Evolutionary conservation across 306 rosid genomes (phyloP).

Genomic region (Styphnolobium japonicum): DNA sequence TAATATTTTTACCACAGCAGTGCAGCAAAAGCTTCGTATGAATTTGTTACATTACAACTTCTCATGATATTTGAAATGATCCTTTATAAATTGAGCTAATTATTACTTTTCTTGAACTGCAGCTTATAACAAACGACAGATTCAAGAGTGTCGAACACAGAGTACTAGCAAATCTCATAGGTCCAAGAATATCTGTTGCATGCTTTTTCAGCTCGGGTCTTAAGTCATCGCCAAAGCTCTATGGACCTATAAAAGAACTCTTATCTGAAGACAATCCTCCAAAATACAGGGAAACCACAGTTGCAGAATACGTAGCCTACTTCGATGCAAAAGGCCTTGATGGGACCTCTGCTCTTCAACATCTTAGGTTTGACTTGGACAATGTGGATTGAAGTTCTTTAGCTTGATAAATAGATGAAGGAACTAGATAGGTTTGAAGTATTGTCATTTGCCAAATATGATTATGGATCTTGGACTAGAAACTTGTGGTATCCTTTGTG

Average conservation of each 20-base stretch:
- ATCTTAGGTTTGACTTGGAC: slow-evolving; percentile 30
- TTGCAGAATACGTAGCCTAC: slow-evolving; percentile 17
- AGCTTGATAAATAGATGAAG: not conserved
- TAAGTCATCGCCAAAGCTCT: not conserved
- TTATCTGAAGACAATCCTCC: slow-evolving; percentile 49
- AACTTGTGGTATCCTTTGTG: not conserved
- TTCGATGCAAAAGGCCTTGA: slow-evolving; percentile 22
- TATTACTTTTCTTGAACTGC: not conserved
- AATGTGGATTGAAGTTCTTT: not conserved
- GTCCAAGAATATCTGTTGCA: slow-evolving; percentile 38
- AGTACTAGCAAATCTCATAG: slow-evolving; percentile 23
- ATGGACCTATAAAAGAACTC: slow-evolving; percentile 57
- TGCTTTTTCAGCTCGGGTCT: slow-evolving; percentile 22
- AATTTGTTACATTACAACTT: not conserved
- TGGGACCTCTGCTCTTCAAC: slow-evolving; percentile 32
- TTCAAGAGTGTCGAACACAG: slow-evolving; percentile 36
- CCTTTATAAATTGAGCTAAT: not conserved
- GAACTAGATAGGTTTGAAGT: not conserved
- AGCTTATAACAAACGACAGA: slow-evolving; percentile 37
- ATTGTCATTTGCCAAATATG: not conserved
- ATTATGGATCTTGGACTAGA: not conserved
- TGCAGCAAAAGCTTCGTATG: not conserved
- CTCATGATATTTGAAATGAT: not conserved
- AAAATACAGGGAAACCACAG: slow-evolving; percentile 35
- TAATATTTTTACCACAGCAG: no score